Base-by-base conservation (phyloP, 192 early-diverging fungal genomes). In the Backusella liffmaniae region DNA sequence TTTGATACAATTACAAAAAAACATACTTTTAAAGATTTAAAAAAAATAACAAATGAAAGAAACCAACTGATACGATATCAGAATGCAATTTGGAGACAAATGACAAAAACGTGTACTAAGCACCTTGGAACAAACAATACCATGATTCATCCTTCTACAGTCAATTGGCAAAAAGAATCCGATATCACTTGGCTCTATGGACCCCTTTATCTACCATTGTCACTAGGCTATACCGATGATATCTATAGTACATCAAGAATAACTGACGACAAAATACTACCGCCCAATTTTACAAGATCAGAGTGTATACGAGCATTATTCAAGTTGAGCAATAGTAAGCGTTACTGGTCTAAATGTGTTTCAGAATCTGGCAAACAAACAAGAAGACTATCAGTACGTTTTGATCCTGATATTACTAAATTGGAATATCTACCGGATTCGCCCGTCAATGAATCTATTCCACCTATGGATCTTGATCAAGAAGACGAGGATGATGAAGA, bases 151-250 rank as follows among this genome's bases (percentile, higher is more conserved):
- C 82, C 82, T 23, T 80, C 75, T 34, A 26, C 62, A 18, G 76
- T 83, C 26, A 83, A 83, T 67, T 83, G 82, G 82, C 82, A 83
- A 72, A 83, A 83, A 56, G 82, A 80, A 51, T 76, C 78, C 10
- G 82, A 83, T 49, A 80, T 83, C 21, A 83, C 82, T 41, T 83
- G 67, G 73, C 68, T 79, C 26, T 78, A 78, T 73, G 77, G 77
- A n/a, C 77, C 77, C 4, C 67, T 37, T 69, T 69, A 35, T 26
- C 9, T 69, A 69, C 37, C 67, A 37, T 41, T 36, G 3, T 37
- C 21, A 26, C 37, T 37, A 23, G 9, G 35, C 6, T 62, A 62
- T 49, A 49, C 46, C 6, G 46, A 49, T n/a, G 46, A 49, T 49
- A 49, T 49, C 46, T 49, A 49, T 49, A 49, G 18, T 1, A 49